Conservation (phyloP, 148 eudicot genomes). For the Rhododendron molle region DNA sequence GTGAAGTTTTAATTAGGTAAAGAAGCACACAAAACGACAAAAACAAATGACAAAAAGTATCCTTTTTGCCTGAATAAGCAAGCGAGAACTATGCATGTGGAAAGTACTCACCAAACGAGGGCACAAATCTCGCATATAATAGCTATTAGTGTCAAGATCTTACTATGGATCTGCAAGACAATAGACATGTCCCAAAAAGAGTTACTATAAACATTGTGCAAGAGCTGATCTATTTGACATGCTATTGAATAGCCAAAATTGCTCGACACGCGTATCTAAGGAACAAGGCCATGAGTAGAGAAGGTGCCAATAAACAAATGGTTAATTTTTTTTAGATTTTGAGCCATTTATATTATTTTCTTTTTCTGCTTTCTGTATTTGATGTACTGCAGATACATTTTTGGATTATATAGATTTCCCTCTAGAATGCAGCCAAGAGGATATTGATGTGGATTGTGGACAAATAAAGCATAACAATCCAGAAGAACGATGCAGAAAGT, state of each 20-base stretch:
- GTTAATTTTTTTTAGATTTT: neutral
- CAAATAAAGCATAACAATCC: neutral
- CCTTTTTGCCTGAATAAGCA: neutral
- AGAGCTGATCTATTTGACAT: neutral
- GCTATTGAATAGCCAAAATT: neutral
- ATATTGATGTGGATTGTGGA: neutral
- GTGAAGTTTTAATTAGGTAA: neutral
- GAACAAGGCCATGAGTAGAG: neutral
- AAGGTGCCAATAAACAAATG: neutral
- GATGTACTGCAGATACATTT: neutral
- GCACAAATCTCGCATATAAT: constrained; percentile 83
- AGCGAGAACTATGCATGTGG: neutral
- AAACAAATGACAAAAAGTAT: neutral
- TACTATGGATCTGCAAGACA: constrained; percentile 74
- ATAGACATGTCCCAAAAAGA: neutral
- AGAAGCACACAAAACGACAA: neutral
- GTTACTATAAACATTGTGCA: constrained; percentile 1
- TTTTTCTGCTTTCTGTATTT: neutral
- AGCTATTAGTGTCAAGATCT: constrained; percentile 69
- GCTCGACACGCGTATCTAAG: neutral
- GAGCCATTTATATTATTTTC: neutral
- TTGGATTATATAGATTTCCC: neutral
- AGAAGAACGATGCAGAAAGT: neutral
- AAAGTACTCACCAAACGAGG: constrained; percentile 66
- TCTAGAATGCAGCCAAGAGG: neutral